Evolutionary conservation across 306 rosid genomes (phyloP).

Genomic region (Mucuna pruriens): DNA sequence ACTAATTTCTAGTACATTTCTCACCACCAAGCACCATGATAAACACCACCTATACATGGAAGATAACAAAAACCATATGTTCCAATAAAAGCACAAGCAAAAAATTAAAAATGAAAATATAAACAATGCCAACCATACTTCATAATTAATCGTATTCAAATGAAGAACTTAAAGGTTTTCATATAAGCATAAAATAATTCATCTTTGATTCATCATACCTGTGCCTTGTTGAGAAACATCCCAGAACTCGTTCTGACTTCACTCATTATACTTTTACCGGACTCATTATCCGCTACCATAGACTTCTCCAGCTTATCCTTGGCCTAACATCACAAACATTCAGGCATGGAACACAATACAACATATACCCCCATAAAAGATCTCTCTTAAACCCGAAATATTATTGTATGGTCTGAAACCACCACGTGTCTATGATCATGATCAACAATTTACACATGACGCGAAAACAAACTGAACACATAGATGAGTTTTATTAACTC

Average conservation of each 20-base stretch:
- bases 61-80: neutral
- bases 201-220: conserved; percentile 51
- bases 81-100: neutral
- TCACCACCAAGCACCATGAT: neutral
- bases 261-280: conserved; percentile 81
- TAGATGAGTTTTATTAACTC: too few relatives aligned
- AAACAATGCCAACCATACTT: neutral
- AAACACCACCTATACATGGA: neutral
- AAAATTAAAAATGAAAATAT: neutral
- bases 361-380: neutral
- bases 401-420: too few relatives aligned
- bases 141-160: conserved; percentile 4
- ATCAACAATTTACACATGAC: too few relatives aligned
- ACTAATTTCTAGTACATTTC: conserved; percentile 6
- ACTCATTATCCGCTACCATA: conserved; percentile 90
- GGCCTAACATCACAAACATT: conserved; percentile 59
- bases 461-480: too few relatives aligned
- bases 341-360: neutral
- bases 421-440: too few relatives aligned
- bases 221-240: conserved; percentile 78
- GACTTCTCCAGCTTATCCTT: conserved; percentile 82
- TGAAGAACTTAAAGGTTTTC: neutral
- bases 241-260: conserved; percentile 96
- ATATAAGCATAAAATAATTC: neutral
- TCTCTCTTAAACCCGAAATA: neutral